phyloP scores from a whole-genome alignment of 345 rosid genomes.

The Salix caprea region DNA sequence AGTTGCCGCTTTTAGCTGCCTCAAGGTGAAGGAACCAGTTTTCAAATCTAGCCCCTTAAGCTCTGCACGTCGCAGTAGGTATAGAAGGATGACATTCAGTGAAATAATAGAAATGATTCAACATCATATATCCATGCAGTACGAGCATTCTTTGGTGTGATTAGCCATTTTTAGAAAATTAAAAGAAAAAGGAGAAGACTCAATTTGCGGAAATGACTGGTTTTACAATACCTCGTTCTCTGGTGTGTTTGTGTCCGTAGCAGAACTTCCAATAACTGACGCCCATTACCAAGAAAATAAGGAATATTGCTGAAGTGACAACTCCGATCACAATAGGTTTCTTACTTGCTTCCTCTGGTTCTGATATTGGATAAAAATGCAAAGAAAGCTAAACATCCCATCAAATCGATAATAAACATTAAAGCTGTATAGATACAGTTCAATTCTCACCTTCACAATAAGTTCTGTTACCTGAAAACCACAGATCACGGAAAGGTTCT shows the following conservation, averaged over 20 bases:
- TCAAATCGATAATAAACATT: neutral
- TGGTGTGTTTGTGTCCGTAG: neutral
- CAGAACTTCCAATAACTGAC: constrained; percentile 20
- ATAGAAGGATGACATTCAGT: neutral
- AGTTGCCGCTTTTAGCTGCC: constrained; percentile 1
- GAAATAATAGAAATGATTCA: neutral
- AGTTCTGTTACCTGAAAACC: neutral
- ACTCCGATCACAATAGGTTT: constrained; percentile 11
- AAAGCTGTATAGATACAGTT: neutral
- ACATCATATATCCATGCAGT: too few species aligned
- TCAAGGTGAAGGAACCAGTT: neutral
- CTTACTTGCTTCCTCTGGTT: neutral
- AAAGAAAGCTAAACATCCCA: neutral
- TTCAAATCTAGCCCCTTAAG: constrained; percentile 7
- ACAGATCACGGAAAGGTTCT: too few species aligned
- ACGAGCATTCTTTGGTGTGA: neutral
- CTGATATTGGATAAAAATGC: neutral
- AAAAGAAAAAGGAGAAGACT: too few species aligned
- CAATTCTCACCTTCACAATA: neutral
- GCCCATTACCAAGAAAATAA: neutral
- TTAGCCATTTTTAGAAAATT: neutral
- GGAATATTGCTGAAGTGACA: neutral
- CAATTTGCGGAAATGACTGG: neutral
- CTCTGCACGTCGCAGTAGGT: neutral
- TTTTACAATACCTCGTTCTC: constrained; percentile 9